Evolutionary conservation across 2,329 filamentous ascomycete species (phyloP).

Genomic region (Paramyrothecium sp.): DNA sequence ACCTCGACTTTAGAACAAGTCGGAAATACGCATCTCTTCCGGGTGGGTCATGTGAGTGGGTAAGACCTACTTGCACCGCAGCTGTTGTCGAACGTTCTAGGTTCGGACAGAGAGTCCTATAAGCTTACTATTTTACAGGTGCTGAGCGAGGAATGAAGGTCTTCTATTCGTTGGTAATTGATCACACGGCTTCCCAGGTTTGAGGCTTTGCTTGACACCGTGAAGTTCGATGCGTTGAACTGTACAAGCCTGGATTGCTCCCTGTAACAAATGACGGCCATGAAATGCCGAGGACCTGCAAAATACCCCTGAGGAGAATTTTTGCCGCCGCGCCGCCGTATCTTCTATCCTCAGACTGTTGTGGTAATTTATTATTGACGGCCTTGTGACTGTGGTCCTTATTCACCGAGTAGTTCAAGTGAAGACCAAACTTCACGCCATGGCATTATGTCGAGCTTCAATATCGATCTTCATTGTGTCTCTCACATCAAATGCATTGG

Average conservation of each 20-base stretch:
- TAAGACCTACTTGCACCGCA: not conserved
- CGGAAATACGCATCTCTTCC: not conserved
- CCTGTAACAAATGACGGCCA: not conserved
- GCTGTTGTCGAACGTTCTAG: not conserved
- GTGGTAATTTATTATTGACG: not conserved
- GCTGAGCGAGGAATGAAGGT: not conserved
- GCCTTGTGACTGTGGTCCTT: not conserved
- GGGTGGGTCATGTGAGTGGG: not conserved
- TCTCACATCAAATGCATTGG: not conserved
- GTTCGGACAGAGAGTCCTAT: not conserved
- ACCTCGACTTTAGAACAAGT: not conserved
- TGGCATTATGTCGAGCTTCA: not conserved
- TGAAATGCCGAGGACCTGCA: not conserved
- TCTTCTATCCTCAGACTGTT: not conserved
- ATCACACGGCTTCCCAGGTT: not conserved
- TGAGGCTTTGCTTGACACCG: not conserved
- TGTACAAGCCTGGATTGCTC: not conserved
- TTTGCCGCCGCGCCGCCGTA: not conserved
- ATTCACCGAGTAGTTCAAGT: too few relatives aligned
- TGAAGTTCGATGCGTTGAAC: not conserved
- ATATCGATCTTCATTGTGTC: not conserved
- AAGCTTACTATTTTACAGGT: not conserved
- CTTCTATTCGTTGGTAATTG: not conserved
- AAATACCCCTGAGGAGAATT: not conserved
- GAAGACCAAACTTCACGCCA: not conserved